Percentiles rank a stretch among this genome's conserved stretches.
phyloP scores from a whole-genome alignment of 169 alveolate species.

The Toxoplasma gondii region DNA sequence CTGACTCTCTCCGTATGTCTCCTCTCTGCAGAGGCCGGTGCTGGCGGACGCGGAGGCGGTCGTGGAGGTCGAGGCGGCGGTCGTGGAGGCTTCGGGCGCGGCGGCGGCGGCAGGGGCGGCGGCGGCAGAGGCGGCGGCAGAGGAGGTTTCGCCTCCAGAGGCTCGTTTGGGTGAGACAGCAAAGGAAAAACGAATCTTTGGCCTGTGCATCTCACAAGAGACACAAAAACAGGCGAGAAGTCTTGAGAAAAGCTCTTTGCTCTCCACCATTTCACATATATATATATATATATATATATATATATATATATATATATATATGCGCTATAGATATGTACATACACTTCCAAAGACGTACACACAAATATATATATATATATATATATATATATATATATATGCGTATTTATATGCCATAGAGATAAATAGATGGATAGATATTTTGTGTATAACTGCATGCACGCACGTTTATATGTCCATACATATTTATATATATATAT shows the following conservation, averaged over 20 bases:
- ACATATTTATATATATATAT: neutral
- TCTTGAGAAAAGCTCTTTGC: too few species aligned
- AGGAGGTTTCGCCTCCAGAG: constrained; percentile 13
- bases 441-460: neutral
- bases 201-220: neutral
- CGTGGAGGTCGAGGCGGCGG: constrained; percentile 62
- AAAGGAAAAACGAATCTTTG: neutral
- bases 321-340: neutral
- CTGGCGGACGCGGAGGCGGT: constrained; percentile 57
- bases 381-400: too few species aligned
- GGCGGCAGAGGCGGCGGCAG: constrained; percentile 61
- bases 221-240: too few species aligned
- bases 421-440: too few species aligned
- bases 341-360: too few species aligned
- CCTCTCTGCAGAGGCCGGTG: neutral
- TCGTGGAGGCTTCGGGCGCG: constrained; percentile 65
- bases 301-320: too few species aligned
- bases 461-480: neutral
- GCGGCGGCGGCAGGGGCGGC: constrained; percentile 68
- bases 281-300: constrained; percentile 3
- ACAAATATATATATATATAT: too few species aligned
- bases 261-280: neutral
- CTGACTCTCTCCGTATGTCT: neutral
- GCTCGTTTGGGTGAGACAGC: neutral
- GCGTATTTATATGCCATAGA: too few species aligned